Evolutionary conservation across 441 rosid species (phyloP), one percentile per base, ranked within the genome.

Genomic region (Corymbia citriodora): DNA sequence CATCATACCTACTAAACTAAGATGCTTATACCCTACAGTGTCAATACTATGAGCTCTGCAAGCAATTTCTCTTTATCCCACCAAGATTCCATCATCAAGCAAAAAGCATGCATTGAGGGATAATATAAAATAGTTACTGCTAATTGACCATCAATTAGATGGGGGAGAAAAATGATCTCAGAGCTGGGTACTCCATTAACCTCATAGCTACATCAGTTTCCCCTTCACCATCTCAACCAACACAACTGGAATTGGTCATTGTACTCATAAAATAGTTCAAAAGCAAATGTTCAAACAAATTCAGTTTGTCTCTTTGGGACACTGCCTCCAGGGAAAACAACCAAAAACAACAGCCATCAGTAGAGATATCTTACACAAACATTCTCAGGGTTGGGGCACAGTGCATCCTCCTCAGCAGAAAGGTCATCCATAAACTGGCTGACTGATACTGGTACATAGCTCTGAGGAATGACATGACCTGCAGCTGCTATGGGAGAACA

Each of bases 381-480:
- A 90, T 94, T 95, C 93, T 96, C 98, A 91, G 95, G 94, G 57
- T 91, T 94, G 90, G 63, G 94, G 93, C 96, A 94, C 92, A 91
- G 88, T 86, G 92, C 95, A 89, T 96, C 98, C 94, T 97, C 98
- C 95, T 97, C 99, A 27, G 99, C 98, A 91, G 99, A 96, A 91
- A 98, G 99, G 91, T 98, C 98, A 91, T 97, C 99, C 99, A 98
- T 96, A 94, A 97, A 98, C 92, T 98, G 99, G 94, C 99, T 98
- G 68, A 96, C 99, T 85, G 99, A 97, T 92, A 98, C 94, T 81
- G 98, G 99, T 87, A 96, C 98, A 94, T 95, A 97, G 93, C 97
- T 96, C 52, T 96, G 99, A 55, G 99, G 98, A 93, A 96, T 96
- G 88, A 96, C 94, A 94, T 98, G 99, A 92, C 99, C 99, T 87